Evolutionary conservation across 129 eudicot species (phyloP).

Genomic region (Apium graveolens): DNA sequence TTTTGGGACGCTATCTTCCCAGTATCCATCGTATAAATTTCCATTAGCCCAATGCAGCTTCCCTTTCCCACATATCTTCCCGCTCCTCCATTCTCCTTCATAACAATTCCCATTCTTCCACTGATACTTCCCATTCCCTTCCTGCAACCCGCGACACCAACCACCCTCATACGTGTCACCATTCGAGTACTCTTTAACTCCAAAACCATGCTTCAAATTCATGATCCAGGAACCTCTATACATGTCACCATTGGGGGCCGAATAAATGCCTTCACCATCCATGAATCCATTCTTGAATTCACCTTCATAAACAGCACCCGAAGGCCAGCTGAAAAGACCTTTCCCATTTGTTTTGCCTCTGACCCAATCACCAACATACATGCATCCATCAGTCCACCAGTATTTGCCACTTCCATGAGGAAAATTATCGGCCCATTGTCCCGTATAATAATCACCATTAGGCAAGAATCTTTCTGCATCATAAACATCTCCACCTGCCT

Average conservation of each 20-base stretch:
- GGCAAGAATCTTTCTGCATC: constrained; percentile 45
- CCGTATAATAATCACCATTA: constrained; percentile 63
- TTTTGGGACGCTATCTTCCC: constrained; percentile 52
- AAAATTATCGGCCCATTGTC: constrained; percentile 53
- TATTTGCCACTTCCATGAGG: constrained; percentile 66
- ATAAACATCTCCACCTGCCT: constrained; percentile 26
- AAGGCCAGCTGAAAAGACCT: constrained; percentile 65
- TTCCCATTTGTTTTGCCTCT: constrained; percentile 55
- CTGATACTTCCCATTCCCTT: constrained; percentile 50
- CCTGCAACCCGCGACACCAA: constrained; percentile 57
- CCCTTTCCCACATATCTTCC: constrained; percentile 46
- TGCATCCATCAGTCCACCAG: constrained; percentile 71
- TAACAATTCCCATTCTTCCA: constrained; percentile 55
- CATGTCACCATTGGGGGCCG: constrained; percentile 40
- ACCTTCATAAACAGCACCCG: constrained; percentile 55
- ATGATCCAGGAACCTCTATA: constrained; percentile 55
- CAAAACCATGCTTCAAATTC: constrained; percentile 60
- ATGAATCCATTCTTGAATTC: constrained; percentile 61
- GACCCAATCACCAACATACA: constrained; percentile 62
- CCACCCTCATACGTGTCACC: constrained; percentile 59
- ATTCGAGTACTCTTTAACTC: constrained; percentile 32
- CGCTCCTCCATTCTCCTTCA: constrained; percentile 53
- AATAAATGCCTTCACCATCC: constrained; percentile 64
- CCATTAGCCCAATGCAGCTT: constrained; percentile 42
- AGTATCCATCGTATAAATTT: constrained; percentile 44